Conservation (phyloP, 139 green algal genomes). For the Spirogloea muscicola region DNA sequence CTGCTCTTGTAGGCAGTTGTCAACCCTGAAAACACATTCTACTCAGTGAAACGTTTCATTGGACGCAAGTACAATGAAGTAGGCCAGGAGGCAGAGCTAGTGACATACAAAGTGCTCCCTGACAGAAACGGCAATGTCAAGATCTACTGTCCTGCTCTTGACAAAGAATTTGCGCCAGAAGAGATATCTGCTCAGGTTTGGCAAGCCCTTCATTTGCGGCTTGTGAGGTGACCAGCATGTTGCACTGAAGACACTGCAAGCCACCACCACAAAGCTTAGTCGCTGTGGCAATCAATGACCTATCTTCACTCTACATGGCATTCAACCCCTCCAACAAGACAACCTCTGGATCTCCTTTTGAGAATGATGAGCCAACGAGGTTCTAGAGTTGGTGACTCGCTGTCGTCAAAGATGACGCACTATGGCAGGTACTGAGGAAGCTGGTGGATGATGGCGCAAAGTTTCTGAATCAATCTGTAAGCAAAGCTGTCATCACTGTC, state of each 20-base stretch:
- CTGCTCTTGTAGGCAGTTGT: slow-evolving; percentile 91
- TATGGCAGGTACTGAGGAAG: slow-evolving; percentile 21
- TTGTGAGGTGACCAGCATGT: too few species aligned
- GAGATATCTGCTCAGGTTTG: slow-evolving; percentile 82
- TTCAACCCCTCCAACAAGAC: too few species aligned
- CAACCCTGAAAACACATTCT: slow-evolving; percentile 99
- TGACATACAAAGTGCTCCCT: slow-evolving; percentile 71
- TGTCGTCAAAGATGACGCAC: too few species aligned
- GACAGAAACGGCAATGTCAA: slow-evolving; percentile 88
- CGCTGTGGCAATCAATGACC: too few species aligned
- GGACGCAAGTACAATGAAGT: slow-evolving; percentile 84
- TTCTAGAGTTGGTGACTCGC: too few species aligned
- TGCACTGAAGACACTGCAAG: too few species aligned
- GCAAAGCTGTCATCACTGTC: slow-evolving; percentile 50
- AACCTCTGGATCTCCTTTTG: too few species aligned
- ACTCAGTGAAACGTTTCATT: slow-evolving; percentile 98
- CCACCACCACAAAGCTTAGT: too few species aligned
- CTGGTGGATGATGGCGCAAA: slow-evolving; percentile 6
- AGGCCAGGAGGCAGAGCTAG: slow-evolving; percentile 77
- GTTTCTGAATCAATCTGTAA: slow-evolving; percentile 13
- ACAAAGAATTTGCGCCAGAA: slow-evolving; percentile 93
- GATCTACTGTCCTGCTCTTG: slow-evolving; percentile 76
- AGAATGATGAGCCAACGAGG: too few species aligned
- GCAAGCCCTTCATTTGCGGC: too few species aligned
- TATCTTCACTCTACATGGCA: too few species aligned